phyloP scores from a whole-genome alignment of 1,139 yeast genomes.

The Candida sp. region DNA sequence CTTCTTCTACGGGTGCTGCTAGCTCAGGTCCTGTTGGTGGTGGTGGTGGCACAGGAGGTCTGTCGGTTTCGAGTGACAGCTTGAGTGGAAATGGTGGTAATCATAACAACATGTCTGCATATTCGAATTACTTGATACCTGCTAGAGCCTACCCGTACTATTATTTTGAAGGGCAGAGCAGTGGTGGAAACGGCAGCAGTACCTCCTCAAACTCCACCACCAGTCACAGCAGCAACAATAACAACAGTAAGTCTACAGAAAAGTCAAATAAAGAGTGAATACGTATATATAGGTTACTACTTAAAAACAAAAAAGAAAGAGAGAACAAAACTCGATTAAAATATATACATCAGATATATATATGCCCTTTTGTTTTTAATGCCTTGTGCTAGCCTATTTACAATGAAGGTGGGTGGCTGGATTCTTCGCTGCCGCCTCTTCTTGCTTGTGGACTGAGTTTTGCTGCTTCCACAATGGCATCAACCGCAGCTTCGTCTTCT shows the following conservation, averaged over 20 bases:
- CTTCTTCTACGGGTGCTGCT: not conserved
- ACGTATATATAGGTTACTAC: not conserved
- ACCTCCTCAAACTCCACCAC: not conserved
- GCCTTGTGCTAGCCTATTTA: slow-evolving; percentile 19
- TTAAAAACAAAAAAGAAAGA: not conserved
- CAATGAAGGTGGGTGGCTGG: slow-evolving; percentile 42
- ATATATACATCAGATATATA: not conserved
- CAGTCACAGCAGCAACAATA: not conserved
- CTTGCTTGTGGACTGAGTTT: slow-evolving; percentile 34
- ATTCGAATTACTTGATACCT: slow-evolving; percentile 9
- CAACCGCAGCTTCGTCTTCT: slow-evolving; percentile 27
- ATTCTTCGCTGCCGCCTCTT: slow-evolving; percentile 26
- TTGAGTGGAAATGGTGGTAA: not conserved
- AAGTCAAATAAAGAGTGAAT: slow-evolving; percentile 4
- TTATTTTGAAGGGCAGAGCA: slow-evolving; percentile 5
- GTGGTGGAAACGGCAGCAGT: not conserved
- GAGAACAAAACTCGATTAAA: not conserved
- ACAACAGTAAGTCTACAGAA: not conserved
- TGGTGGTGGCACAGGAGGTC: not conserved
- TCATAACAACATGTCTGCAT: not conserved
- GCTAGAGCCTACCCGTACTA: slow-evolving; percentile 9
- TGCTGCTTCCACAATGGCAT: slow-evolving; percentile 29
- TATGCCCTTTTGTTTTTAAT: not conserved
- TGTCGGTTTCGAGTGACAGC: not conserved
- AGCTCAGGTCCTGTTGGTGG: not conserved